Base-by-base conservation (phyloP, 805 yeast species). In the Candida pseudoglaebosa region DNA sequence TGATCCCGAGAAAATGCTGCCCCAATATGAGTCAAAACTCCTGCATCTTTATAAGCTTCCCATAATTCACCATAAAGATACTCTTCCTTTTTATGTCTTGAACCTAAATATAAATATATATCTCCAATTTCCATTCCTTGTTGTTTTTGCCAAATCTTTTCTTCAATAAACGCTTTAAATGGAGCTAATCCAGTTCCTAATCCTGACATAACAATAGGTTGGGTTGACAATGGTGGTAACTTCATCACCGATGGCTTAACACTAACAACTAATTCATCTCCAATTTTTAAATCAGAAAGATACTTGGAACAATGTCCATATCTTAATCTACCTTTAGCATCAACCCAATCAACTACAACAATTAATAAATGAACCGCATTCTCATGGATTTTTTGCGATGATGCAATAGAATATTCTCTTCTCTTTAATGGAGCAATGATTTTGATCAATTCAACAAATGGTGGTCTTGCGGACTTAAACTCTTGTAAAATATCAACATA, bases 1-100 rank as follows among this genome's bases (percentile, higher is more conserved):
- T 91, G 98, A 65, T 91, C 98, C 76, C 98, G 86, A 14, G 96
- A 88, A 73, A 91, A 91, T 3, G 98, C 98, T 24, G 97, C 97
- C 53, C 98, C 98, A 45, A 91, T 82, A 55, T 88, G 95, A 12
- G 98, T 91, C 59, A 91, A 75, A 40, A 91, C 65, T 40, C 96
- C 96, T 3, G 96, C 95, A 54, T 81, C 89, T 66, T 83, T 80
- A 65, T 86, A 89, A 24, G 96, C 96, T 70, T 91, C 98, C 95
- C 96, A 91, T 49, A 89, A 72, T 67, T 91, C 98, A 59, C 98
- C 98, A 56, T 91, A 89, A 56, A 91, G 75, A 56, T 91, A 91
- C 67, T 91, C 98, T 66, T 91, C 95, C 62, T 85, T 82, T 70
- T 82, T 85, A 67, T 91, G 97, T 70, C 98, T 84, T 33, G 97